Percentiles rank a stretch among this genome's conserved stretches.
Conservation (phyloP, 257 asterid species). For the Leonotis leonurus region DNA sequence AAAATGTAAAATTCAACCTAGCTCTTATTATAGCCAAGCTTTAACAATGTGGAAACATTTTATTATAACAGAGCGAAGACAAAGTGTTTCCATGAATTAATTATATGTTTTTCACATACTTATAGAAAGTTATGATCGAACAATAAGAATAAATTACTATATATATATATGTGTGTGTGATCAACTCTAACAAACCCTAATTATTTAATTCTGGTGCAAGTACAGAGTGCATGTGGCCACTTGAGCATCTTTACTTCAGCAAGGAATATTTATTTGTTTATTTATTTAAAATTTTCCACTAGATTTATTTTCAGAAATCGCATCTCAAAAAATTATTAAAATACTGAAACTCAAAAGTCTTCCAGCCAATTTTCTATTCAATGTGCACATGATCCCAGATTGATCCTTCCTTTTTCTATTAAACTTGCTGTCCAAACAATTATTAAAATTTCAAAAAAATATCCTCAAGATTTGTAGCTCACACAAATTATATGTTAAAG, state of each 20-base stretch:
- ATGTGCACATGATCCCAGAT: slow-evolving; percentile 45
- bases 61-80: no score
- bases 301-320: slow-evolving; percentile 18
- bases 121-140: no score
- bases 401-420: slow-evolving; percentile 24
- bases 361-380: slow-evolving; percentile 28
- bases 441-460: slow-evolving; percentile 11
- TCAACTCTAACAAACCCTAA: slow-evolving; percentile 10
- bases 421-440: slow-evolving; percentile 13
- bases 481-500: not conserved
- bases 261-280: slow-evolving; percentile 8
- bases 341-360: slow-evolving; percentile 13
- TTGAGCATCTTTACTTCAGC: slow-evolving; percentile 20
- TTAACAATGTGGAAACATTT: no score
- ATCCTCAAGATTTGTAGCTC: slow-evolving; percentile 8
- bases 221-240: slow-evolving; percentile 47
- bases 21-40: no score
- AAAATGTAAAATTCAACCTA: no score
- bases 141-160: no score
- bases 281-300: not conserved
- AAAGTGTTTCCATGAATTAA: no score
- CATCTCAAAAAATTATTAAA: slow-evolving; percentile 14
- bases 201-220: slow-evolving; percentile 25
- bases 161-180: not conserved
- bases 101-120: no score